Base-by-base conservation (phyloP, 192 early-diverging fungal species). In the Backusella westeae region DNA sequence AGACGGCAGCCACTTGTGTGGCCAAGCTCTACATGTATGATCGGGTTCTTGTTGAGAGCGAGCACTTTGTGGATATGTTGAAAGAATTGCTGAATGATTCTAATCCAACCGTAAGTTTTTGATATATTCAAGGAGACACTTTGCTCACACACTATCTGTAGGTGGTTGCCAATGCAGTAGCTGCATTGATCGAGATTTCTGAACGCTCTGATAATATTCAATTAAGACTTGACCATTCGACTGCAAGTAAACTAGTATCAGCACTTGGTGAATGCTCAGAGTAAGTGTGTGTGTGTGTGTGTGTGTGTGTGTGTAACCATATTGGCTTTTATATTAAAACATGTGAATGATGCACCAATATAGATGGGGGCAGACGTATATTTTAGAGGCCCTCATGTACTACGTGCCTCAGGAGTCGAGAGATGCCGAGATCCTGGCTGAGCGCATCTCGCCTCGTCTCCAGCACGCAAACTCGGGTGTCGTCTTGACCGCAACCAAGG, bases 181-280 rank as follows among this genome's bases (percentile, higher is more conserved):
- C 94, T 0, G 95, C 94, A 41, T 85, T 98, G 44, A 95, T 92
- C 23, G 98, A 99, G 78, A 98, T 99, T 53, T 94, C 97, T 5
- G 94, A 96, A 79, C 86, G 93, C 34, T 95, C 94, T 42, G 91
- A 94, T 36, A 87, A 89, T 76, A 94, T 96, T 77, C 93, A 94
- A 73, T 89, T 98, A 63, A 89, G 88, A 77, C 83, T 98, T 63
- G 95, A 97, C 80, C 89, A 94, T 74, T 85, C 89, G 35, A 90
- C 94, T 75, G 95, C 96, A 21, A 96, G 91, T 85, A 97, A 97
- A 86, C 86, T 99, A 41, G 88, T 97, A 35, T 90, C 95, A 6
- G 97, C 96, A 1, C 76, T 99, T 75, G 96, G 98, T 81, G 96
- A 99, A 84, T 98, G 94, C 83, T 95, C 94, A 65, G 98, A 99